Conservation (phyloP, 371 early-diverging fungal genomes). For the Mucor velutinosus region DNA sequence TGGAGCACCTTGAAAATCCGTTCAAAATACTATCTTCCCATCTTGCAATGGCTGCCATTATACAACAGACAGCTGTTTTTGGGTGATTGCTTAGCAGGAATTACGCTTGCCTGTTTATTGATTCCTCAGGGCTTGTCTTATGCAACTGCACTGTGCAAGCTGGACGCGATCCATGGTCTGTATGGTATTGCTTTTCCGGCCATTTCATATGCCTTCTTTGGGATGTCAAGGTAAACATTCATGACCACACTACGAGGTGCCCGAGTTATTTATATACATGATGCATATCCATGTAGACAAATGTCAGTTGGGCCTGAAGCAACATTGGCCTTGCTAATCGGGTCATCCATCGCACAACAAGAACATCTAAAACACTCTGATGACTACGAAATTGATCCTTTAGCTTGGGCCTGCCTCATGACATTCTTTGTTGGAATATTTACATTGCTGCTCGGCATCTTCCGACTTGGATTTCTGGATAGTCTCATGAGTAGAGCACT, state of each 20-base stretch:
- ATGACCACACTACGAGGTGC: background rate
- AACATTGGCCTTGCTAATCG: constrained; percentile 85
- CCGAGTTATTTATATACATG: background rate
- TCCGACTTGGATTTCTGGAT: constrained; percentile 94
- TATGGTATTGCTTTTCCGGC: constrained; percentile 85
- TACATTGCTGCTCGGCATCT: constrained; percentile 88
- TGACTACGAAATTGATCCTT: constrained; percentile 47
- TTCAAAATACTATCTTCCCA: constrained; percentile 89
- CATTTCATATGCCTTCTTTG: constrained; percentile 87
- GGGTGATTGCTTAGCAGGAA: constrained; percentile 82
- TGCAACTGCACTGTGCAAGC: constrained; percentile 79
- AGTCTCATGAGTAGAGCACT: constrained; percentile 90
- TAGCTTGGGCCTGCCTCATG: constrained; percentile 73
- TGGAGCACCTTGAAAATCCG: constrained; percentile 56
- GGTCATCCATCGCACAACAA: constrained; percentile 67
- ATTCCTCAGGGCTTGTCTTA: constrained; percentile 92
- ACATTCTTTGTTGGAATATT: constrained; percentile 89
- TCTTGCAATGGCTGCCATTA: constrained; percentile 84
- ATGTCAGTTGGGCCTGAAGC: constrained; percentile 95
- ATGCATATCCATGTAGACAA: constrained; percentile 52
- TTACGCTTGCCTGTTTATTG: constrained; percentile 86
- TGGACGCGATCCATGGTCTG: constrained; percentile 87
- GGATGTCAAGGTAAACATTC: constrained; percentile 74
- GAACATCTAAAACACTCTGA: constrained; percentile 35
- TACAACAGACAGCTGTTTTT: constrained; percentile 59